Percentiles rank a stretch among this genome's conserved stretches.
phyloP scores from a whole-genome alignment of 176 grass and related monocot species.

The Eragrostis curvula region DNA sequence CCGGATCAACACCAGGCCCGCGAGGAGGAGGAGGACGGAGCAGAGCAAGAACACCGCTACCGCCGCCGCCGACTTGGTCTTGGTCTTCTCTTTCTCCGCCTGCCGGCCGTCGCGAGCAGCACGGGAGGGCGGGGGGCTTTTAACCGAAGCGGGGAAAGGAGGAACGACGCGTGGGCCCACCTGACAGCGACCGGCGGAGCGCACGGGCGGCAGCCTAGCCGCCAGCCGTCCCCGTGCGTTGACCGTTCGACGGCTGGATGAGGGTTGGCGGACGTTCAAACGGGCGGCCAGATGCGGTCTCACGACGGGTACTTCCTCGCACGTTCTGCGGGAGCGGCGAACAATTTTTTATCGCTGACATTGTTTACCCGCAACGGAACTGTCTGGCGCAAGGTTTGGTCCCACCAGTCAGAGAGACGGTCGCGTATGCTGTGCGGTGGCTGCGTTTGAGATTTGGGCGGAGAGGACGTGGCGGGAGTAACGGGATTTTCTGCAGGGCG shows the following conservation, averaged over 20 bases:
- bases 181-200: not conserved
- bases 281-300: conserved; percentile 20
- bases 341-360: too few species aligned
- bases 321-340: not conserved
- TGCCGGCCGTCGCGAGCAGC: not conserved
- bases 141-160: not conserved
- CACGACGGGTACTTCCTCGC: not conserved
- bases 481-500: too few species aligned
- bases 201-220: not conserved
- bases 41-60: too few species aligned
- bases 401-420: too few species aligned
- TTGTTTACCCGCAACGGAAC: too few species aligned
- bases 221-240: not conserved
- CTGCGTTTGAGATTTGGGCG: too few species aligned
- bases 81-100: not conserved
- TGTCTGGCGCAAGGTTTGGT: too few species aligned
- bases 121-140: conserved; percentile 6
- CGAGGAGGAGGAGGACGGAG: not conserved
- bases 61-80: not conserved
- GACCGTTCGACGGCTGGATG: conserved; percentile 26
- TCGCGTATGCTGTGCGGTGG: too few species aligned
- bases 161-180: not conserved
- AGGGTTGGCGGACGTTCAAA: not conserved
- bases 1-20: not conserved
- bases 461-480: too few species aligned